A percentile compares a stretch with the other conserved stretches of the same genome.
Conservation (phyloP, 2,329 filamentous ascomycete species). For the Diplodia corticola region DNA sequence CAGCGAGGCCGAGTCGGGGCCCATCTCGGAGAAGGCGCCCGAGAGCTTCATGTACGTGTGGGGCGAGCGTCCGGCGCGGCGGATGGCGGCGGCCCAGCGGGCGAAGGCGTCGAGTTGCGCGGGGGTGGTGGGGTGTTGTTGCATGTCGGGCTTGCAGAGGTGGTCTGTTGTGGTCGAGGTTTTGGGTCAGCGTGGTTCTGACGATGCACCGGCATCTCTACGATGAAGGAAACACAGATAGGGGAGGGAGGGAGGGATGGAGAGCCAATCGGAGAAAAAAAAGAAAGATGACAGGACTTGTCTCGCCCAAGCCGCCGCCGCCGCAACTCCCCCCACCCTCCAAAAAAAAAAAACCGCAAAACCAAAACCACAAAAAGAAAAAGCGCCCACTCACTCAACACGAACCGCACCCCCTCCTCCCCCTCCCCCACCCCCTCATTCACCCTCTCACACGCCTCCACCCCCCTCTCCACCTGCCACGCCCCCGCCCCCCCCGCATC, state of each 20-base stretch:
- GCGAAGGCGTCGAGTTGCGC: conserved; percentile 58
- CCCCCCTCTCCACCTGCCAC: conserved; percentile 51
- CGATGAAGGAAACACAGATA: too few relatives aligned
- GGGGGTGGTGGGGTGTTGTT: conserved; percentile 47
- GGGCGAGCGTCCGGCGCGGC: conserved; percentile 63
- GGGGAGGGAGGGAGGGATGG: too few relatives aligned
- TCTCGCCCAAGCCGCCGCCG: too few relatives aligned
- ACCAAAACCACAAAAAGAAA: too few relatives aligned
- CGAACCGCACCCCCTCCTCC: conserved; percentile 60
- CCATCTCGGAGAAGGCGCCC: conserved; percentile 77
- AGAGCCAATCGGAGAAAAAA: background rate
- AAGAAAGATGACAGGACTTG: too few relatives aligned
- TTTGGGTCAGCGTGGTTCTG: too few relatives aligned
- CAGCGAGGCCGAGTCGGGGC: conserved; percentile 44
- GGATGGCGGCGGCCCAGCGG: conserved; percentile 70
- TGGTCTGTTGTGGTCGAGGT: too few relatives aligned
- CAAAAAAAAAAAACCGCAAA: background rate
- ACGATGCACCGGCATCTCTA: too few relatives aligned
- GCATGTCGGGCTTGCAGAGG: conserved; percentile 83
- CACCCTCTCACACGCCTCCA: conserved; percentile 48
- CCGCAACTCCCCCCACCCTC: too few relatives aligned
- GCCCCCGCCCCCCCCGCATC: conserved; percentile 76
- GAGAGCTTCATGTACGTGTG: conserved; percentile 90
- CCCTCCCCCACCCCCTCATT: conserved; percentile 56
- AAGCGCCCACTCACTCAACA: conserved; percentile 64